Conservation (phyloP, 176 grass and related monocot genomes). For the Pontederia crassipes region DNA sequence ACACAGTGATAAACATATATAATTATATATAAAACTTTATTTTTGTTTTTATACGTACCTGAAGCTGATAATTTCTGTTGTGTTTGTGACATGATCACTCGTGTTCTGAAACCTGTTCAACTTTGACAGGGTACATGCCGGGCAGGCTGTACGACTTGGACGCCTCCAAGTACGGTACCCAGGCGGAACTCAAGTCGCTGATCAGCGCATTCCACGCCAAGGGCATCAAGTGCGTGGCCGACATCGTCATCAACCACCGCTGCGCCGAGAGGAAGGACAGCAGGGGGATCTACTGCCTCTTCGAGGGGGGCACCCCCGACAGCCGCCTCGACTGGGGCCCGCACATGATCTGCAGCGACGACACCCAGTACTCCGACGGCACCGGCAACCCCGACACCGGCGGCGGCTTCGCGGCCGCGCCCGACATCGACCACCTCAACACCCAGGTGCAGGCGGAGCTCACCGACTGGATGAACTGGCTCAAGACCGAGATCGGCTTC, state of each 20-base stretch:
- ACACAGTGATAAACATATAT: too few species aligned
- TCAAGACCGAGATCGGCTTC: slow-evolving; percentile 72
- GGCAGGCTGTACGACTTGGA: slow-evolving; percentile 58
- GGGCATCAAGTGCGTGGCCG: slow-evolving; percentile 60
- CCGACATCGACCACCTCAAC: slow-evolving; percentile 84
- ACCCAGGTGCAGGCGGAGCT: slow-evolving; percentile 46
- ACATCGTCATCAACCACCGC: slow-evolving; percentile 91
- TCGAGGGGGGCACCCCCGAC: slow-evolving; percentile 63
- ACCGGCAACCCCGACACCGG: slow-evolving; percentile 68
- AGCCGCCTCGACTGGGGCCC: slow-evolving; percentile 66
- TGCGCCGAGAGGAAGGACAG: slow-evolving; percentile 45
- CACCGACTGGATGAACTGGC: slow-evolving; percentile 68
- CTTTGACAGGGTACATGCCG: slow-evolving; percentile 46
- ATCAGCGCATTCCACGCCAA: slow-evolving; percentile 44
- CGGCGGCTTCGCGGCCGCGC: slow-evolving; percentile 35
- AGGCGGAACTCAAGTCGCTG: slow-evolving; percentile 52
- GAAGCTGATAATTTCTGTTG: too few species aligned
- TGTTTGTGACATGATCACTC: too few species aligned
- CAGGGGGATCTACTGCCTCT: slow-evolving; percentile 57
- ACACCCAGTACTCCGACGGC: slow-evolving; percentile 42
- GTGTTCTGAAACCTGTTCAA: not conserved
- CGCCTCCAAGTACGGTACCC: slow-evolving; percentile 54
- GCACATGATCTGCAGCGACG: slow-evolving; percentile 70
- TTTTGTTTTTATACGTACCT: too few species aligned
- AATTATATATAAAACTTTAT: too few species aligned